Base-by-base conservation (phyloP, 176 grass and related monocot species). In the Carex littledalei region DNA sequence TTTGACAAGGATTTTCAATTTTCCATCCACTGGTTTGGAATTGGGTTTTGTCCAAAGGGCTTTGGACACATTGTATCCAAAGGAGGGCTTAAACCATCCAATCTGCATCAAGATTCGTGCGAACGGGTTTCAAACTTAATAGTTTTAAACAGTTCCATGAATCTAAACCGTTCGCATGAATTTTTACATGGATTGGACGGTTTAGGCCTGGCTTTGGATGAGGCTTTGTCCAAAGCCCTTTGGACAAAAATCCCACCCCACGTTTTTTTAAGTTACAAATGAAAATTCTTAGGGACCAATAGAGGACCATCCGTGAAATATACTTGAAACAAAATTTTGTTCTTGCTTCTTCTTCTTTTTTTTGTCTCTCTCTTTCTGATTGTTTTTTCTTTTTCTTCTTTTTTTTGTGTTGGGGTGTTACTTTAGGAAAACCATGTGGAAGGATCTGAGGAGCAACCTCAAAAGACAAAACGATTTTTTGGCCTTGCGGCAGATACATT, bases 381-480 rank as follows among this genome's bases (percentile, higher is more conserved):
- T 20, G 5, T 81, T 73, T 26, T 58, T 58, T 64, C 86, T 71
- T 6, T 82, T 84, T 68, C 1, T 14, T 82, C 50, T 50, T 50
- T 50, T 11, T 1, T 47, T 47, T 88, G 85, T 52, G 87, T 50
- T 88, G 45, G 56, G 77, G 74, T 82, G 6, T 22, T 84, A 86
- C 80, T 68, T 75, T 82, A 99, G 96, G 93, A 99, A 85, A 89
- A 99, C 89, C 96, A 94, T 91, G 81, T 82, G 86, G 96, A 99
- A 82, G 88, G 89, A 45, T 83, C 94, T 77, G 96, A 99, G 90
- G 96, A 99, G 78, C 88, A 21, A 65, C 87, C 93, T 74, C 92
- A 88, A 74, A 99, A 95, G 86, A 95, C 96, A 72, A 95, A 92
- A 74, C 63, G 85, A 84, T 99, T 95, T 88, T 93, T 99, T 78